phyloP scores from a whole-genome alignment of 805 yeast species.

The Candida silvicultrix region DNA sequence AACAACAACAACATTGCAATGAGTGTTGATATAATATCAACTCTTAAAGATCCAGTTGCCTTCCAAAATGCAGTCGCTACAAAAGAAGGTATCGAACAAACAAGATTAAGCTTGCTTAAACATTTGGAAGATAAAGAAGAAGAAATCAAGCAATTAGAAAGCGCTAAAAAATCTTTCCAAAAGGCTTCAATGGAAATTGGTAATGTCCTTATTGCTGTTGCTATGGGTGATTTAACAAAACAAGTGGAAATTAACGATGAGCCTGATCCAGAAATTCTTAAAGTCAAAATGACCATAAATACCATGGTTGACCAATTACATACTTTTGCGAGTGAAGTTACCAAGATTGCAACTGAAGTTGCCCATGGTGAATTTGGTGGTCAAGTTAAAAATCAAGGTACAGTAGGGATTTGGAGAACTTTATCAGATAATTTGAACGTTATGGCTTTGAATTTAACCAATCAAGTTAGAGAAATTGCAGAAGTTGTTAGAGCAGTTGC shows the following conservation, averaged over 20 bases:
- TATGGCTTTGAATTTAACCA: slow-evolving; percentile 83
- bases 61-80: neutral
- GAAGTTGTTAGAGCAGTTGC: slow-evolving; percentile 92
- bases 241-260: slow-evolving; percentile 58
- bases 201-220: slow-evolving; percentile 79
- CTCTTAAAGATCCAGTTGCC: neutral
- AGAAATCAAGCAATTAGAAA: neutral
- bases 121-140: neutral
- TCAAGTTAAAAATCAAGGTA: slow-evolving; percentile 78
- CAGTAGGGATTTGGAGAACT: slow-evolving; percentile 84
- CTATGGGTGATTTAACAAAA: slow-evolving; percentile 75
- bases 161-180: neutral
- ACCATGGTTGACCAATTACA: slow-evolving; percentile 87
- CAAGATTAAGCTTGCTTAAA: neutral
- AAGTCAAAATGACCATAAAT: slow-evolving; percentile 75
- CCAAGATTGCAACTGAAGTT: slow-evolving; percentile 83
- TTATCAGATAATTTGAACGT: slow-evolving; percentile 80
- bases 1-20: neutral
- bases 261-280: slow-evolving; percentile 81
- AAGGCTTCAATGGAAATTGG: slow-evolving; percentile 57
- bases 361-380: slow-evolving; percentile 90
- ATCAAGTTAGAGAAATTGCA: slow-evolving; percentile 84
- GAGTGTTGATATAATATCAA: neutral
- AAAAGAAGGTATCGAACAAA: neutral
- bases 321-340: slow-evolving; percentile 74